Base-by-base conservation (phyloP, 1,284 basidiomycete genomes). In the Vanrija sp. region DNA sequence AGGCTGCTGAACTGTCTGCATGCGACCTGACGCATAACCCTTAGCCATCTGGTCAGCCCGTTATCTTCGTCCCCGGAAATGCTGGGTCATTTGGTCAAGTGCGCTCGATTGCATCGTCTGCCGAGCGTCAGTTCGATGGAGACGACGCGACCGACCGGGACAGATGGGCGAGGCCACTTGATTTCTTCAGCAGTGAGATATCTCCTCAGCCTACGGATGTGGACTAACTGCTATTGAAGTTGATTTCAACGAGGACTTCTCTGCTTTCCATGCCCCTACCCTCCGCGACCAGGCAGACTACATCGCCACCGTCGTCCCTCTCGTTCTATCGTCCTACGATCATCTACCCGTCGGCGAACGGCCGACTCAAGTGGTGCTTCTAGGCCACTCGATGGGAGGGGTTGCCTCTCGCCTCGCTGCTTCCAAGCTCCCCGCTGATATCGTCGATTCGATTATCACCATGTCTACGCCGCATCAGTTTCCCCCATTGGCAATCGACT, bases 361-460 rank as follows among this genome's bases (percentile, higher is more conserved):
- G 2, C 74, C 68, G 4, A 55, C 50, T 1, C 61, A 58, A 28
- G 84, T 98, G 46, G 83, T 88, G 34, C 72, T 98, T 54, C 79
- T 98, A 65, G 95, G 88, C 0, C 95, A 98, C 71, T 98, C 94
- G 14, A 99, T 99, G 96, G 96, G 96, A n/a, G 96, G 96, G 3
- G 80, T 97, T 43, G 91, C 95, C 6, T 91, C 91, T 7, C 85
- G 81, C 2, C 71, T 81, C 28, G 71, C 75, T 0, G 62, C 45
- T 9, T 23, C 46, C 2, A n/a, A 40, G 38, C 34, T 85, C 0
- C 81, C 86, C 8, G 72, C 60, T n/a, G 34, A 83, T 50, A 65
- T 67, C n/a, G 69, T 98, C 43, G 85, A 89, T 18, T 83, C 87
- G 0, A 83, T 98, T 55, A 83, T 98, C 58, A 97, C 96, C 4